Evolutionary conservation across 2,329 filamentous ascomycete species (phyloP).

Genomic region (Pseudocercospora fijiensis): DNA sequence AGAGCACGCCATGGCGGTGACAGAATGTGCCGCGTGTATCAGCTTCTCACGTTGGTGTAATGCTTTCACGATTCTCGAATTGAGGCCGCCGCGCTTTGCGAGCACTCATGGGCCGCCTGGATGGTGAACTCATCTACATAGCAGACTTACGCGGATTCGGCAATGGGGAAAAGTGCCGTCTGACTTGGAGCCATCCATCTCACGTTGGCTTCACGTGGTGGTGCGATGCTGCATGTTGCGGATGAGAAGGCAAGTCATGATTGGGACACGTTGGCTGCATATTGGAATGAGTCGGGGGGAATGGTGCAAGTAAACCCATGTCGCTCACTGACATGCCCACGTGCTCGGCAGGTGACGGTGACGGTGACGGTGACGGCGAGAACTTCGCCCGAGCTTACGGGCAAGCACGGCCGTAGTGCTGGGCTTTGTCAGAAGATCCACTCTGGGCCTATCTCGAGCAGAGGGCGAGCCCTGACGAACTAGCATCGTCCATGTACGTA

Average conservation of each 20-base stretch:
- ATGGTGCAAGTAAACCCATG: constrained; percentile 7
- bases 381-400: constrained; percentile 7
- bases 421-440: neutral
- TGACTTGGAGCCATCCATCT: neutral
- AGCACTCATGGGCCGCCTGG: neutral
- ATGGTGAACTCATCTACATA: neutral
- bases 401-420: neutral
- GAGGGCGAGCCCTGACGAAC: neutral
- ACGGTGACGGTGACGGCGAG: neutral
- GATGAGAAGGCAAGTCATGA: neutral
- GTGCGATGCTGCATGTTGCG: neutral
- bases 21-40: neutral
- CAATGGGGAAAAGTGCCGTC: constrained; percentile 2
- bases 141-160: neutral
- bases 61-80: constrained; percentile 2
- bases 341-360: neutral
- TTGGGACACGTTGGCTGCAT: constrained; percentile 6
- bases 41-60: neutral
- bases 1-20: constrained; percentile 7
- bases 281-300: constrained; percentile 1
- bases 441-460: neutral
- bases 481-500: constrained; percentile 1
- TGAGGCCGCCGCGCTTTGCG: neutral
- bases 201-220: constrained; percentile 4
- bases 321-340: neutral